A percentile compares a stretch with the other conserved stretches of the same genome.
Conservation (phyloP, 257 asterid species). For the Ehretia macrophylla region DNA sequence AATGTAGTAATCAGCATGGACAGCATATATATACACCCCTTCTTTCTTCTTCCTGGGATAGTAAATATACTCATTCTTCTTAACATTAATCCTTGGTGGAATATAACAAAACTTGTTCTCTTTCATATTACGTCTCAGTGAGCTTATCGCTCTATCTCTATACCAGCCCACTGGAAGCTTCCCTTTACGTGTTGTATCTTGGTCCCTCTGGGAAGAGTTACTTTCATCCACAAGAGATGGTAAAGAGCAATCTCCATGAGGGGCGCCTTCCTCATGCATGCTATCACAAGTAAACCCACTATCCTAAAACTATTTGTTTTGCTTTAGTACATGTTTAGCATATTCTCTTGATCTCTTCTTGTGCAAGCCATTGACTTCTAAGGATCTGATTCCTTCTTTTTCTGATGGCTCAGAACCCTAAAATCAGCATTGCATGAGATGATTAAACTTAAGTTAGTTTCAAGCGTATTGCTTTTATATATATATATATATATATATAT, state of each 20-base stretch:
- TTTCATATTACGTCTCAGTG: constrained; percentile 63
- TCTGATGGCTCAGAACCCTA: constrained; percentile 32
- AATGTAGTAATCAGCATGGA: constrained; percentile 78
- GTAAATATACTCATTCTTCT: constrained; percentile 36
- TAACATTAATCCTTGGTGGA: constrained; percentile 45
- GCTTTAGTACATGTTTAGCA: constrained; percentile 2
- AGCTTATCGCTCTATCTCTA: constrained; percentile 38
- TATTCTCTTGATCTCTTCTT: constrained; percentile 18
- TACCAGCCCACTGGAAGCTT: constrained; percentile 15
- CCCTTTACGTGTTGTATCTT: constrained; percentile 9
- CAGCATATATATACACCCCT: constrained; percentile 45
- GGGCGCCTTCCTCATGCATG: too few relatives aligned
- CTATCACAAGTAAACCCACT: too few relatives aligned
- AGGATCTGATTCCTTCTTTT: not conserved
- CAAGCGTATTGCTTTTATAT: too few relatives aligned
- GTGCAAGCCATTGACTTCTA: not conserved
- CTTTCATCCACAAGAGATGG: not conserved
- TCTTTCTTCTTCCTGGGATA: constrained; percentile 53
- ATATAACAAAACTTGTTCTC: constrained; percentile 58
- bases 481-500: too few relatives aligned
- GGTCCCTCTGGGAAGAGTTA: too few relatives aligned
- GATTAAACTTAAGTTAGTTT: too few relatives aligned
- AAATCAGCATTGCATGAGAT: too few relatives aligned
- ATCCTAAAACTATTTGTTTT: not conserved
- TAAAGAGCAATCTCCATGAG: constrained; percentile 1